Conservation (phyloP, 1,284 basidiomycete species). For the Ganoderma sinense region DNA sequence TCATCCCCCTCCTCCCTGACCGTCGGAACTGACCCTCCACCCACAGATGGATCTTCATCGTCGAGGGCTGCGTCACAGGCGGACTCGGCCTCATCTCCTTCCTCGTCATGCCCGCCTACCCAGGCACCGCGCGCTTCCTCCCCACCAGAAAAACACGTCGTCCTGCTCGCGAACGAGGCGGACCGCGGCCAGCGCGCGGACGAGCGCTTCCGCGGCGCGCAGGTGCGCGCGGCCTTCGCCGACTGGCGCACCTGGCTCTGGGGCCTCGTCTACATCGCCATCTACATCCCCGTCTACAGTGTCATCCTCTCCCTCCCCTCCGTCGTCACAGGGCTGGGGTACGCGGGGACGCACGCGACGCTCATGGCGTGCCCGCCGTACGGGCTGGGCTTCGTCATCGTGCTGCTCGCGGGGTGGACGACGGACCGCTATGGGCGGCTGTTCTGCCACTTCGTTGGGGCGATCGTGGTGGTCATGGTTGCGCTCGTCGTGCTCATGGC, state of each 20-base stretch:
- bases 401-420: conserved; percentile 35
- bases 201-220: conserved; percentile 39
- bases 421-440: conserved; percentile 49
- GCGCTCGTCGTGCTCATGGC: conserved; percentile 72
- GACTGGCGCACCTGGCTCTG: conserved; percentile 60
- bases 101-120: conserved; percentile 51
- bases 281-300: conserved; percentile 43
- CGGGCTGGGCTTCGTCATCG: conserved; percentile 38
- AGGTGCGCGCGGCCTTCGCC: conserved; percentile 42
- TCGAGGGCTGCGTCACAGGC: conserved; percentile 56
- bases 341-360: conserved; percentile 40
- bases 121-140: conserved; percentile 44
- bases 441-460: conserved; percentile 65
- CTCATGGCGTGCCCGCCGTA: conserved; percentile 43
- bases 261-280: conserved; percentile 64
- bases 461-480: conserved; percentile 60
- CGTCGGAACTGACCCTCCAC: background rate
- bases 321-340: conserved; percentile 46
- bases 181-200: conserved; percentile 39
- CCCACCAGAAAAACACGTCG: conserved; percentile 42
- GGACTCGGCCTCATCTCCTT: conserved; percentile 48
- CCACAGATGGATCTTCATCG: conserved; percentile 67
- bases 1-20: background rate
- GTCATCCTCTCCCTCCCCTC: conserved; percentile 40
- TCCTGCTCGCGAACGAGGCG: conserved; percentile 45